Base-by-base conservation (phyloP, 2,329 filamentous ascomycete species). In the Fusarium nematophilum region DNA sequence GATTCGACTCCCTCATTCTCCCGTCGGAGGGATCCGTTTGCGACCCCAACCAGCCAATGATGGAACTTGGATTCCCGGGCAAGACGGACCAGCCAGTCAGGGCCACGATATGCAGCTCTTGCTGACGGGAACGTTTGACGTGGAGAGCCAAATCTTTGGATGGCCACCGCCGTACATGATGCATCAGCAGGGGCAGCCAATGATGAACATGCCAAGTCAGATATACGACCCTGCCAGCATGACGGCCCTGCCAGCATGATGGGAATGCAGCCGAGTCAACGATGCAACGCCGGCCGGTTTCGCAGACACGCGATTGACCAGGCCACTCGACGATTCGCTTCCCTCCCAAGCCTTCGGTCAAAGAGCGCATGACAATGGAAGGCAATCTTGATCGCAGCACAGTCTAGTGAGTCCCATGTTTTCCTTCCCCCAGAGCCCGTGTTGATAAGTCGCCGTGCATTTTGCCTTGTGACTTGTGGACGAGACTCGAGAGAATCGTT, bases 1-100 rank as follows among this genome's bases (percentile, higher is more conserved):
- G n/a, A n/a, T n/a, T 93, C 6, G 89, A 89, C 54, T 86, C 88
- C 4, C 86, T 93, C 77, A 93, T 94, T 89, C 94, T 94, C 68
- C 88, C 90, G 1, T 89, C 90, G 0, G 83, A 86, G 27, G n/a
- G 90, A 94, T 66, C 90, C 91, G 0, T 90, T 94, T 60, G 89
- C 88, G 0, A 94, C 67, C 90, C 90, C 0, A 92, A 89, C 67
- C 90, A 92, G 62, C 87, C 90, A 0, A 86, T 90, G 78, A 87
- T 89, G 78, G 81, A 86, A 64, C 78, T 85, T 33, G 80, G 80
- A 9, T 78, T 73, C 64, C 74, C 75, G 21, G 64, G 69, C 23
- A 74, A 73, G 57, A 66, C 72, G 13, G 70, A 71, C 49, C 60
- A 73, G 63, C 64, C 74, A 26, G 62, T 72, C 58, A 68, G 13